Evolutionary conservation across 2,329 filamentous ascomycete species (phyloP).

Genomic region (Allantophomopsis lycopodina): DNA sequence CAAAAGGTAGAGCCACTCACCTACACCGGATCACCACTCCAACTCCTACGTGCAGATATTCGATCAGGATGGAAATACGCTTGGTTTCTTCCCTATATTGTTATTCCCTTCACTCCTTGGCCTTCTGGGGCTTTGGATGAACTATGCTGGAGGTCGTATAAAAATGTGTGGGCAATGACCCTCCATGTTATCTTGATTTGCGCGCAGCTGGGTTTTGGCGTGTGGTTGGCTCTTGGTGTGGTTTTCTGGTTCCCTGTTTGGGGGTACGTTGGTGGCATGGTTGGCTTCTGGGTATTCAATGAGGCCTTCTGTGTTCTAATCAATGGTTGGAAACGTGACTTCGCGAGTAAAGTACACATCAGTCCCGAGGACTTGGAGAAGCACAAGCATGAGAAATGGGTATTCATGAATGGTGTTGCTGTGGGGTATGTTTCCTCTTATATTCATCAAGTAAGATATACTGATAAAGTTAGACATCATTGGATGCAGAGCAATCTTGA

Average conservation of each 20-base stretch:
- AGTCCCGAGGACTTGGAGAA: conserved; percentile 33
- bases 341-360: conserved; percentile 29
- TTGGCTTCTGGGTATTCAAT: conserved; percentile 39
- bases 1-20: conserved; percentile 43
- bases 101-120: conserved; percentile 41
- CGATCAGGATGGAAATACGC: conserved; percentile 19
- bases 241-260: conserved; percentile 9
- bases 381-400: conserved; percentile 47
- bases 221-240: conserved; percentile 35
- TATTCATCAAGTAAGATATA: conserved; percentile 2
- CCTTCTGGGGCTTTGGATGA: conserved; percentile 46
- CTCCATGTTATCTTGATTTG: conserved; percentile 44
- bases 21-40: conserved; percentile 33
- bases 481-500: conserved; percentile 62
- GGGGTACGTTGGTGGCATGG: not conserved
- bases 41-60: conserved; percentile 24
- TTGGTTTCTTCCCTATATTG: conserved; percentile 36
- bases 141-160: conserved; percentile 35
- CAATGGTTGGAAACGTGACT: conserved; percentile 35
- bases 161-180: conserved; percentile 41
- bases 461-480: conserved; percentile 29
- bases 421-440: conserved; percentile 31
- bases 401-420: conserved; percentile 67
- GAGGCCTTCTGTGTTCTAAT: conserved; percentile 33
- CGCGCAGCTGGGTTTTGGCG: conserved; percentile 45